These are phyloP conservation scores for Phaffia tasmanica DNA, from an alignment of 768 basidiomycete genomes.

Conservation along the genomic window DNA sequence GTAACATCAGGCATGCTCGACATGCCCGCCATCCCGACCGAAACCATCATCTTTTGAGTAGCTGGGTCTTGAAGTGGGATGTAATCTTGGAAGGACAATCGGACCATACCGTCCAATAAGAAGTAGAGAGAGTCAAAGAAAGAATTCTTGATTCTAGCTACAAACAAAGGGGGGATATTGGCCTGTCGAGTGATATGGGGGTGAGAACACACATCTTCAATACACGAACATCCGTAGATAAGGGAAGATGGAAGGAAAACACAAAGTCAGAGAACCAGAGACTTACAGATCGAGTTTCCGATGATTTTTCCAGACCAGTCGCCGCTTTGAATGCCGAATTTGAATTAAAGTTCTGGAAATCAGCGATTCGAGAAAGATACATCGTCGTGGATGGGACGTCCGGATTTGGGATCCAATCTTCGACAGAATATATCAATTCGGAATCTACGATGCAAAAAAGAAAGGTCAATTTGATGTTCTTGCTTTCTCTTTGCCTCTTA, in stretches of 20 bases:
- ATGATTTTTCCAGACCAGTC: constrained; percentile 48
- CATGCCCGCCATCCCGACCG: constrained; percentile 1
- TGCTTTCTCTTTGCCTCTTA: background rate
- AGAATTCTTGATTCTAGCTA: constrained; percentile 63
- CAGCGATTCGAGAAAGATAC: constrained; percentile 26
- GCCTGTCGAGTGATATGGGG: background rate
- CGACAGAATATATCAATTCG: constrained; percentile 65
- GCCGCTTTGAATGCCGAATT: constrained; percentile 69
- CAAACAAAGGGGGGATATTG: constrained; percentile 51
- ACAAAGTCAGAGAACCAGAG: too few species aligned
- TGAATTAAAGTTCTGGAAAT: constrained; percentile 48
- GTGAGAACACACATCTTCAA: background rate
- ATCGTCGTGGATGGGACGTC: constrained; percentile 46
- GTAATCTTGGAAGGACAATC: constrained; percentile 51
- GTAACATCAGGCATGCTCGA: constrained; percentile 11
- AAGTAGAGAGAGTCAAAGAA: constrained; percentile 78
- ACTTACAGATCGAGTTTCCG: background rate
- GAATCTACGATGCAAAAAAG: constrained; percentile 51
- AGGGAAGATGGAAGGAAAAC: background rate
- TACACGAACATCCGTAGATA: background rate
- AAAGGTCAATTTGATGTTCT: background rate
- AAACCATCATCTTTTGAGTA: constrained; percentile 28
- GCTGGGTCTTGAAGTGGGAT: constrained; percentile 25
- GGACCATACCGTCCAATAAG: constrained; percentile 73
- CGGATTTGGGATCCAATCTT: constrained; percentile 66